Percentiles rank a stretch among this genome's conserved stretches.
phyloP scores from a whole-genome alignment of 768 basidiomycete species.

The Russula sp. region DNA sequence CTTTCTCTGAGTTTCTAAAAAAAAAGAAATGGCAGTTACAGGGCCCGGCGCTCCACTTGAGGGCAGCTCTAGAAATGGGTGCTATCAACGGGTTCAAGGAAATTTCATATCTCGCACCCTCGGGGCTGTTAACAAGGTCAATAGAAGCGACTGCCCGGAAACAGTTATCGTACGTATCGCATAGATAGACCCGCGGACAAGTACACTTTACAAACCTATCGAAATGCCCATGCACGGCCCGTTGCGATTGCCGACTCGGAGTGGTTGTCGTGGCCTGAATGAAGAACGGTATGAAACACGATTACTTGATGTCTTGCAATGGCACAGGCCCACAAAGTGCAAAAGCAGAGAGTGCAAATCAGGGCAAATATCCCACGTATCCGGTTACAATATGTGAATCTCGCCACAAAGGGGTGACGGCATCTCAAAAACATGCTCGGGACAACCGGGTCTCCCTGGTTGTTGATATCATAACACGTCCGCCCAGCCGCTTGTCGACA shows the following conservation, averaged over 20 bases:
- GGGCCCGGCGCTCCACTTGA: no score
- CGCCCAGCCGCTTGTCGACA: constrained; percentile 1
- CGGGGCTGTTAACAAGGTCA: no score
- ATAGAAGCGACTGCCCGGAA: no score
- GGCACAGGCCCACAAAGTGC: neutral
- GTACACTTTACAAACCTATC: constrained; percentile 19
- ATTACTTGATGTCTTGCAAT: neutral
- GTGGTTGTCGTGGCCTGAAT: constrained; percentile 56
- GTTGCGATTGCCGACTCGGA: constrained; percentile 8
- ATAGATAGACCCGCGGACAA: neutral
- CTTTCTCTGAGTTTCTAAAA: no score
- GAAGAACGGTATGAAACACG: neutral
- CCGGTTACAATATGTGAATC: constrained; percentile 37
- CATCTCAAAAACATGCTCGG: constrained; percentile 39
- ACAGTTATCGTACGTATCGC: neutral
- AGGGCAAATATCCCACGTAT: constrained; percentile 51
- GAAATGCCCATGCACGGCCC: constrained; percentile 21
- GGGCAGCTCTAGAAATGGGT: no score
- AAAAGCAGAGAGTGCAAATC: constrained; percentile 29
- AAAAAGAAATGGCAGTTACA: no score
- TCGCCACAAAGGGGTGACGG: constrained; percentile 38
- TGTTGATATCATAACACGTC: constrained; percentile 4
- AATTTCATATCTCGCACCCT: no score
- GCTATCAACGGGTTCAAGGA: no score
- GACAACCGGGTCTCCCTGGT: constrained; percentile 31